Percentiles rank a stretch among this genome's conserved stretches.
Conservation (phyloP, 139 green algal genomes). For the Tetratostichococcus sp. region DNA sequence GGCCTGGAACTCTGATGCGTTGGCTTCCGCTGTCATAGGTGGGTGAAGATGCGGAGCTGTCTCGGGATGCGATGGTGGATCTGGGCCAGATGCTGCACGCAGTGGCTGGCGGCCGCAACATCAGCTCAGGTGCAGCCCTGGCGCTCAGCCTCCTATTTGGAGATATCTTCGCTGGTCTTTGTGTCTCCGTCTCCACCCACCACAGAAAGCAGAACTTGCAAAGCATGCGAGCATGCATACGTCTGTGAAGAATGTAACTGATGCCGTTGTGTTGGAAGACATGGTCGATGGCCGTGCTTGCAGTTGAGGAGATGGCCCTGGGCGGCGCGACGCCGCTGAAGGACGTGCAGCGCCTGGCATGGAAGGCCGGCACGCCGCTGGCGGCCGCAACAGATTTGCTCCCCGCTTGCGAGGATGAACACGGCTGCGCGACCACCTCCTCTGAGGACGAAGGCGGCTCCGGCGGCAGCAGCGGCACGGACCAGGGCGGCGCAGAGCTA, state of each 20-base stretch:
- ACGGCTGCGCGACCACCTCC: neutral
- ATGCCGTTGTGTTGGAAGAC: neutral
- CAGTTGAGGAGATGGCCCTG: conserved; percentile 10
- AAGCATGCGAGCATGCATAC: no score
- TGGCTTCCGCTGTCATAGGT: no score
- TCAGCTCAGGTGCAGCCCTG: neutral
- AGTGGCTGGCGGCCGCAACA: neutral
- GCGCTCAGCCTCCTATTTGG: neutral
- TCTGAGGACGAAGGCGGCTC: neutral
- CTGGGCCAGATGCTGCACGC: conserved; percentile 3
- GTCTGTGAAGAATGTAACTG: neutral
- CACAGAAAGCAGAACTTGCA: no score
- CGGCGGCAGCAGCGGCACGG: no score
- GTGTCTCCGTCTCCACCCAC: neutral
- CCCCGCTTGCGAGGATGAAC: neutral
- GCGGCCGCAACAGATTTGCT: neutral
- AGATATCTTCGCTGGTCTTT: neutral
- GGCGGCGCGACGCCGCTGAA: conserved; percentile 4
- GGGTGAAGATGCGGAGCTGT: neutral
- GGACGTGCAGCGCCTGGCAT: neutral
- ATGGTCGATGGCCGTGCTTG: neutral
- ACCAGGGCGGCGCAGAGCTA: no score
- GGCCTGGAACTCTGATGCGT: no score
- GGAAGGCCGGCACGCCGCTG: neutral
- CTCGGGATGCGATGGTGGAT: neutral